These are phyloP conservation scores for Rhododendron williamsianum DNA, from an alignment of 148 eudicot genomes.

Conservation along the genomic window DNA sequence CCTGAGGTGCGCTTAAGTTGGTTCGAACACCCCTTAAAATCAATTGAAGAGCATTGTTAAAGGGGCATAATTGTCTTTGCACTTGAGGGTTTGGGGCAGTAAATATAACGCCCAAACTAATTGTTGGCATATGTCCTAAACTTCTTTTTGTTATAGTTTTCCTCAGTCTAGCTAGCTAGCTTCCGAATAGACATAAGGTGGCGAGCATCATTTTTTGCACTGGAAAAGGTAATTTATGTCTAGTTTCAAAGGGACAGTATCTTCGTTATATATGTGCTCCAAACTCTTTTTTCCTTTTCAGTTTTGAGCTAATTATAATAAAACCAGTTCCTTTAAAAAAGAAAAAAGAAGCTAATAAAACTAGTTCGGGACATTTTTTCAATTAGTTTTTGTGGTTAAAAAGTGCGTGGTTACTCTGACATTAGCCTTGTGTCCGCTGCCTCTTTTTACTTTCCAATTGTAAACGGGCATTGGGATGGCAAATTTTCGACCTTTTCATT, in stretches of 20 bases:
- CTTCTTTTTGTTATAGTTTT: background rate
- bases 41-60: background rate
- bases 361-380: background rate
- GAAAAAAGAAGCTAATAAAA: too few relatives aligned
- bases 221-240: constrained; percentile 28
- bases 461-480: background rate
- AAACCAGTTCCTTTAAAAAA: background rate
- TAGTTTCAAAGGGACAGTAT: constrained; percentile 42
- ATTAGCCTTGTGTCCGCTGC: background rate
- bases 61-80: background rate
- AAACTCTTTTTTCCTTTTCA: background rate
- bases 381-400: background rate
- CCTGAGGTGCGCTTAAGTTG: background rate
- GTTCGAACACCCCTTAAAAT: background rate
- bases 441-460: background rate
- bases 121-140: too few relatives aligned
- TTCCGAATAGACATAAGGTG: background rate
- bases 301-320: background rate
- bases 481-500: background rate
- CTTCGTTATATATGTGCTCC: constrained; percentile 22
- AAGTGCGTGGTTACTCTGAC: background rate
- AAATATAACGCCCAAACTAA: background rate
- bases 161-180: background rate
- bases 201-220: constrained; percentile 21
- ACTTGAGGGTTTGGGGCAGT: background rate